Evolutionary conservation across 2,329 filamentous ascomycete genomes (phyloP), one percentile per base, ranked within the genome.

Genomic region (Penicillium griseofulvum): DNA sequence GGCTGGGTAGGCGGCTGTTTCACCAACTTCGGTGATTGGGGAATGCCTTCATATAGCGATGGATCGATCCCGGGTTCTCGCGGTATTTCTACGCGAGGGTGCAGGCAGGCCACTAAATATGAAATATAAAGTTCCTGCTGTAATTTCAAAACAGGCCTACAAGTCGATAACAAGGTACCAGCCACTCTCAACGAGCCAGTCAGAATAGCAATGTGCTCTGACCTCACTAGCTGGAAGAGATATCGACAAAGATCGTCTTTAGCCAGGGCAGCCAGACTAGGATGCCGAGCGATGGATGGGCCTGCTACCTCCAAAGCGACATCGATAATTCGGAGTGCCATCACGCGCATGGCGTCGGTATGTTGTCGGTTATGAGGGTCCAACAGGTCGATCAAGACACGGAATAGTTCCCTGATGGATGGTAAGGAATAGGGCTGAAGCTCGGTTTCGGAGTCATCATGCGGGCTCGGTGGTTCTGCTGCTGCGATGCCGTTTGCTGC

Each of bases 111-210:
- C 22, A 99, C 90, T 46, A 99, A 76, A 68, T 99, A 99, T 0
- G 92, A 95, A 34, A 99, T 77, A 69, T 96, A 99, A 0, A 99
- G 81, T 75, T 99, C 94, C 75, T 99, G 94, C 70, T 99, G 94
- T 39, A 99, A 80, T 76, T 97, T 97, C 41, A 99, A 81, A 14
- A 97, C 90, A 29, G 86, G 86, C 59, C 94, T 85, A 68, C 94
- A 97, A 0, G 94, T 97, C 28, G 92, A 89, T 31, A 99, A 78
- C 26, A 99, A 77, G 5, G 94, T 99, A 16, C 91, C 91, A 1
- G 93, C 89, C 49, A 99, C 94, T 57, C 93, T 88, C 19, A 99
- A 79, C 2, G 94, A 95, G 71, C 96, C 92, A 68, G 96, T 91
- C 16, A 99, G 79, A 54, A 99, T 91, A 11, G 90, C 88, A 84